Evolutionary conservation across 1,139 yeast species (phyloP), one percentile per base, ranked within the genome.

Genomic region (Kodamaea suecica): DNA sequence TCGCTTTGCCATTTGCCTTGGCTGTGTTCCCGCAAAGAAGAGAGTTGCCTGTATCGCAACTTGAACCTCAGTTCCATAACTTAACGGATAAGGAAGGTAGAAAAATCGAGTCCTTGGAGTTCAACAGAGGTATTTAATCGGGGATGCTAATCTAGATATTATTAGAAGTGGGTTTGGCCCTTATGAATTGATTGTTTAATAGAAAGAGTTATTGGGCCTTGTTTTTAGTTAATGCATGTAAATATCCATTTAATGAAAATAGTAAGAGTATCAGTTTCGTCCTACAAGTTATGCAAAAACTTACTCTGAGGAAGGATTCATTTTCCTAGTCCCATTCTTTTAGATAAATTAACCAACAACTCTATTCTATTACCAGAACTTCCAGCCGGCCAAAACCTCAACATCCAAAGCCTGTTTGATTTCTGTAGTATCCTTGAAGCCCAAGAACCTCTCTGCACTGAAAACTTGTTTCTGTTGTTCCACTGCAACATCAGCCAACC

Each of bases 1-100:
- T 78, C 20, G 97, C 83, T 0, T 72, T 92, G 48, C 98, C 98
- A 9, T 86, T 92, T 66, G 97, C 98, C 0, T 70, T 92, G 53
- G 98, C 90, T 2, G 84, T 88, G 3, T 92, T 92, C 76, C 98
- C 98, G 4, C 97, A 90, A 61, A 77, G 84, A 53, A 80, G 86
- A 51, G 65, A 63, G 20, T 69, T 90, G 42, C 59, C 70, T 16
- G 83, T 80, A 5, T 41, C 59, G 11, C 66, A 70, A 34, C 70
- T 92, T 43, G 97, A 90, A 57, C 62, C 68, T 3, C 63, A 77
- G 42, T 77, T 90, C 57, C 73, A 70, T 10, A 70, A 66, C 26
- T 66, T 82, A 54, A 80, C 73, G 52, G 82, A 82, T 49, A 67
- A 70, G 38, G 57, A 78, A 13, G 95, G 95, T 5, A 61, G 72